Evolutionary conservation across 2,329 filamentous ascomycete genomes (phyloP).

Genomic region (Trichoderma brevicompactum): DNA sequence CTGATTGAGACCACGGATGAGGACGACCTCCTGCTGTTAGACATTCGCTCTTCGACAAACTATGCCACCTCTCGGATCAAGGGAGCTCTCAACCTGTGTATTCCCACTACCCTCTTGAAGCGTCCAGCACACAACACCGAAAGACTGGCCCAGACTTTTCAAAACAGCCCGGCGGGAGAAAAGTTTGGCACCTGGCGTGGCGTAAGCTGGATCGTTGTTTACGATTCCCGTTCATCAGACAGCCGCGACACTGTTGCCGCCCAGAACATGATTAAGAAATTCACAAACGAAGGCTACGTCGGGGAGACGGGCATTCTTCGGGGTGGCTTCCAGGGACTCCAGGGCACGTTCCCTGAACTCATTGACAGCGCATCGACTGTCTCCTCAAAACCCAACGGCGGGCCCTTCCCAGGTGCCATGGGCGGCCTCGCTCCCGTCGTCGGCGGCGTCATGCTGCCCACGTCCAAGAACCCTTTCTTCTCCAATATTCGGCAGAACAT

Average conservation of each 20-base stretch:
- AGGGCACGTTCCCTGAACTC: slow-evolving; percentile 65
- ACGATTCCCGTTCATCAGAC: slow-evolving; percentile 77
- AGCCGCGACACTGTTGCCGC: slow-evolving; percentile 80
- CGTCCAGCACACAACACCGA: slow-evolving; percentile 86
- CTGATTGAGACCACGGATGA: slow-evolving; percentile 53
- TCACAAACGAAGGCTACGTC: slow-evolving; percentile 78
- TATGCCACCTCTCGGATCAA: slow-evolving; percentile 75
- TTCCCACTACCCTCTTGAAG: slow-evolving; percentile 92
- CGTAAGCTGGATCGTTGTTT: slow-evolving; percentile 80
- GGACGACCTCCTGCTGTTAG: slow-evolving; percentile 69
- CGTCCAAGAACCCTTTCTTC: slow-evolving; percentile 80
- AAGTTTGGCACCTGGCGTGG: slow-evolving; percentile 78
- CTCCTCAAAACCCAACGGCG: slow-evolving; percentile 35
- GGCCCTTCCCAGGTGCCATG: slow-evolving; percentile 49
- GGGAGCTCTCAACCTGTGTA: slow-evolving; percentile 88
- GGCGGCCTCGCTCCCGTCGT: slow-evolving; percentile 70
- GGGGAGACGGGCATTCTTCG: slow-evolving; percentile 76
- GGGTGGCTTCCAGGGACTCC: slow-evolving; percentile 80
- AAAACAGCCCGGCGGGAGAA: slow-evolving; percentile 67
- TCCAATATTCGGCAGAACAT: slow-evolving; percentile 96
- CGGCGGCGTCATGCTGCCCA: slow-evolving; percentile 84
- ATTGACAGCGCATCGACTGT: slow-evolving; percentile 58
- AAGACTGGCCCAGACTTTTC: slow-evolving; percentile 86
- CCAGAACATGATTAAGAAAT: slow-evolving; percentile 91
- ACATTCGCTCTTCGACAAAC: slow-evolving; percentile 84